Conservation (phyloP, 1,139 yeast species). For the Hyphopichia fennica region DNA sequence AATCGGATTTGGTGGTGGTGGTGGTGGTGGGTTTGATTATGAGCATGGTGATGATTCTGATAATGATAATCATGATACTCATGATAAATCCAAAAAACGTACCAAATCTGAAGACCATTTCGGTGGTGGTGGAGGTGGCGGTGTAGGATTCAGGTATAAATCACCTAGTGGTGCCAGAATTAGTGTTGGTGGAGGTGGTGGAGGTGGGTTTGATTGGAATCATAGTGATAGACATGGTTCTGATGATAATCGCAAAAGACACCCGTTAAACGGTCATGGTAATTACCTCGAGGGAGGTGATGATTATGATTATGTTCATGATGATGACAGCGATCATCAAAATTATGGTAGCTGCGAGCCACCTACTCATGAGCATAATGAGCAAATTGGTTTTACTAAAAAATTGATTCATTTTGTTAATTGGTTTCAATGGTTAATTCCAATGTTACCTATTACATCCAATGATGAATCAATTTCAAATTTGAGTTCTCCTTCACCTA, state of each 20-base stretch:
- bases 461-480: not conserved
- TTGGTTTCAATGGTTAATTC: conserved; percentile 25
- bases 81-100: not conserved
- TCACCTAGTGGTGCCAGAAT: not conserved
- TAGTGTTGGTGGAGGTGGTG: conserved; percentile 22
- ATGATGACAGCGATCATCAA: not conserved
- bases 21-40: conserved; percentile 30
- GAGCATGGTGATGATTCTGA: conserved; percentile 8
- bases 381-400: not conserved
- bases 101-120: conserved; percentile 7
- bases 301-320: not conserved
- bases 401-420: conserved; percentile 10
- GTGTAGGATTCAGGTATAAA: conserved; percentile 12
- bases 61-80: conserved; percentile 1
- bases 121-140: conserved; percentile 23
- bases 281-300: no score
- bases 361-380: no score
- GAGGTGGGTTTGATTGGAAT: conserved; percentile 26
- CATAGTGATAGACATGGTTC: conserved; percentile 7
- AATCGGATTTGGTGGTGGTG: conserved; percentile 10
- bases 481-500: not conserved
- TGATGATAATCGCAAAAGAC: conserved; percentile 6
- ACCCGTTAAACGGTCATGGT: not conserved
- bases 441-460: conserved; percentile 6
- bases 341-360: conserved; percentile 4